Conservation (phyloP, 2,329 filamentous ascomycete genomes). For the Cylindrodendrum hubeiense region DNA sequence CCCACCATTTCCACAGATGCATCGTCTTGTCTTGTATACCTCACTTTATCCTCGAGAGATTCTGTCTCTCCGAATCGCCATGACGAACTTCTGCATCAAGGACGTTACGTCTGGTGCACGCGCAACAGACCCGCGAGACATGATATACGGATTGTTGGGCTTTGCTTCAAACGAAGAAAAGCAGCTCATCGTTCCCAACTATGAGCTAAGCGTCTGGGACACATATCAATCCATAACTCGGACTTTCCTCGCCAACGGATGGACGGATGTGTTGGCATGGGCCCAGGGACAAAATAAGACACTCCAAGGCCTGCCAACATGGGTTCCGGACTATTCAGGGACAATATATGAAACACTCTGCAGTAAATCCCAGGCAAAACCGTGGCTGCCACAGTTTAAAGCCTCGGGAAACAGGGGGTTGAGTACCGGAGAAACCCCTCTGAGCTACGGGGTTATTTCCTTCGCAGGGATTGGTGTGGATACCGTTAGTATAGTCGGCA, state of each 20-base stretch:
- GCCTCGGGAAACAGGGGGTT: not conserved
- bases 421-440: not conserved
- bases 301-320: not conserved
- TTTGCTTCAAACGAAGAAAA: not conserved
- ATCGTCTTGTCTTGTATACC: not conserved
- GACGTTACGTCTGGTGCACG: not conserved
- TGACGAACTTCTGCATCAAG: conserved; percentile 12
- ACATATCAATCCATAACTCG: not conserved
- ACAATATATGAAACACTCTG: conserved; percentile 11
- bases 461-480: not conserved
- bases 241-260: not conserved
- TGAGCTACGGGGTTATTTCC: not conserved
- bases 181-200: not conserved
- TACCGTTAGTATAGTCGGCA: not conserved
- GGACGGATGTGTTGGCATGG: conserved; percentile 8
- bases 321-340: not conserved
- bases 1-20: conserved; percentile 2
- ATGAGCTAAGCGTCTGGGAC: not conserved
- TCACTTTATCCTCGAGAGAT: conserved; percentile 2
- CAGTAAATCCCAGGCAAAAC: conserved; percentile 3
- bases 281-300: not conserved
- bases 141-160: conserved; percentile 1
- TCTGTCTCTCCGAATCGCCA: not conserved
- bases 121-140: conserved; percentile 3
- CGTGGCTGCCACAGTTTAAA: not conserved